These are phyloP conservation scores for Venturia asperata DNA, from an alignment of 2,329 filamentous ascomycete species.

Conservation along the genomic window DNA sequence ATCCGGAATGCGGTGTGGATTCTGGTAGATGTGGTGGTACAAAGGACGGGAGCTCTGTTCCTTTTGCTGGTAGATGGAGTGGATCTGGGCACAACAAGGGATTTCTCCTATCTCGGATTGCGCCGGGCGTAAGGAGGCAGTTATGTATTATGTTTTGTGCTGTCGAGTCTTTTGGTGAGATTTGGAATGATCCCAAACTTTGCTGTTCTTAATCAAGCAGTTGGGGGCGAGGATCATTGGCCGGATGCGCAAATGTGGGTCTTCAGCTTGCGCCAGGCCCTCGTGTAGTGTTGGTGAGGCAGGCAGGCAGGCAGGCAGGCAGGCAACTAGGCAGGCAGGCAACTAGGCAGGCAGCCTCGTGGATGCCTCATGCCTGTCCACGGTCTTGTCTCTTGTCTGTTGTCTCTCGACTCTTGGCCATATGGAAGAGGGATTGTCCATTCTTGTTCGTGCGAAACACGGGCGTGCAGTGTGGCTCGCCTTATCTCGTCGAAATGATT, in stretches of 20 bases:
- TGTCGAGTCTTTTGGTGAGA: neutral
- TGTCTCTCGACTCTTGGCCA: neutral
- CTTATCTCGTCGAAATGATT: neutral
- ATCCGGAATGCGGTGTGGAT: neutral
- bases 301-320: too few relatives aligned
- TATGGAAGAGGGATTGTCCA: neutral
- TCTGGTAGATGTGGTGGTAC: neutral
- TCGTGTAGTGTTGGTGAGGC: neutral
- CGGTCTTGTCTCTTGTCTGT: too few relatives aligned
- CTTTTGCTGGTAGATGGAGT: neutral
- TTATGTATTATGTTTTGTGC: neutral
- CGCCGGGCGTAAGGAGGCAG: neutral
- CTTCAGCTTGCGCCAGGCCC: constrained; percentile 1
- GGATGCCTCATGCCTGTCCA: neutral
- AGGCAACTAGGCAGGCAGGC: too few relatives aligned
- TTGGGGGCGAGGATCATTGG: constrained; percentile 10
- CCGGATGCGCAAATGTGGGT: neutral
- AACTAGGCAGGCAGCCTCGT: constrained; percentile 4
- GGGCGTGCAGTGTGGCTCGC: neutral
- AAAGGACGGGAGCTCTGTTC: neutral
- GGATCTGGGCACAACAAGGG: neutral
- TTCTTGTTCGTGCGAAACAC: neutral
- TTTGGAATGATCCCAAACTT: neutral
- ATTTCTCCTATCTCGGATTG: constrained; percentile 10
- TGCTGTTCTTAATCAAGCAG: neutral